phyloP scores from a whole-genome alignment of 192 early-diverging fungal genomes.

The Borealophlyctis nickersoniae region DNA sequence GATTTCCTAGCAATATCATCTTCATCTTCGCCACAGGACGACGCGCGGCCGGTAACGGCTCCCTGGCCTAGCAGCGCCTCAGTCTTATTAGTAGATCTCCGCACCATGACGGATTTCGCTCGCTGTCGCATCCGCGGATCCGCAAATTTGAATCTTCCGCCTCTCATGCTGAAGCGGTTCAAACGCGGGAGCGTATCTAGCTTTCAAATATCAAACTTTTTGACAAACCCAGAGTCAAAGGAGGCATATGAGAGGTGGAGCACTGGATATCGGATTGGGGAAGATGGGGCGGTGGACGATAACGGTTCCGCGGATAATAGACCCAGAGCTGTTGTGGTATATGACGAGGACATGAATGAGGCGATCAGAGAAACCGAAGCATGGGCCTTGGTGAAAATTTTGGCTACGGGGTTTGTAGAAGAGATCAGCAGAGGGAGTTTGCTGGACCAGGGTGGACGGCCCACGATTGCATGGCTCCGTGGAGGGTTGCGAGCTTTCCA shows the following conservation, averaged over 20 bases:
- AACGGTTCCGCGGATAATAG: not conserved
- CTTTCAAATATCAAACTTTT: slow-evolving; percentile 37
- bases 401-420: slow-evolving; percentile 14
- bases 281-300: not conserved
- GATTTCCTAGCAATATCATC: no score
- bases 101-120: slow-evolving; percentile 24
- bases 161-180: slow-evolving; percentile 44
- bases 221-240: slow-evolving; percentile 24
- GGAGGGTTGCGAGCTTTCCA: slow-evolving; percentile 14
- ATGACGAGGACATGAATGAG: slow-evolving; percentile 29
- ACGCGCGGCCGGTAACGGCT: no score
- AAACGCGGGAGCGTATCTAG: slow-evolving; percentile 24
- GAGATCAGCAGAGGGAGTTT: not conserved
- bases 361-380: slow-evolving; percentile 16
- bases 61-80: no score
- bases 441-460: not conserved
- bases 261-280: not conserved
- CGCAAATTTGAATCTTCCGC: slow-evolving; percentile 35
- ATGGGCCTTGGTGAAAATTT: slow-evolving; percentile 19
- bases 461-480: slow-evolving; percentile 8
- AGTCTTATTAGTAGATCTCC: slow-evolving; percentile 30
- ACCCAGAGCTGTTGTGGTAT: not conserved
- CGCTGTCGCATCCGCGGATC: slow-evolving; percentile 20
- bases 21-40: no score
- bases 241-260: slow-evolving; percentile 30